Percentiles rank a stretch among this genome's conserved stretches.
Conservation (phyloP, 2,329 filamentous ascomycete genomes). For the Fusarium sp. region DNA sequence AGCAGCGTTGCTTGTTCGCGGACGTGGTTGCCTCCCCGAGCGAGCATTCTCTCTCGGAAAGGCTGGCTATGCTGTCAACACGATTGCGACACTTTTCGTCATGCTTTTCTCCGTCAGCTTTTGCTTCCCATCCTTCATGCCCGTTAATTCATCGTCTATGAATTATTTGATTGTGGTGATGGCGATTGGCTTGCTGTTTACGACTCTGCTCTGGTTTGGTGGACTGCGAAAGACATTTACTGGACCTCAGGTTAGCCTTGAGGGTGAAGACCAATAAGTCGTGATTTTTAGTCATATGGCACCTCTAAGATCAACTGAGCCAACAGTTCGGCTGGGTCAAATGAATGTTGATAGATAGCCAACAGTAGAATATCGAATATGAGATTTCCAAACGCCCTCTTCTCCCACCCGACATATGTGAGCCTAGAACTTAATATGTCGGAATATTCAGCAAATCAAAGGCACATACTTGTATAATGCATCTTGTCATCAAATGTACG, state of each 20-base stretch:
- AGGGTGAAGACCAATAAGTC: constrained; percentile 14
- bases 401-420: too few species aligned
- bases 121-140: constrained; percentile 44
- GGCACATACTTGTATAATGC: too few species aligned
- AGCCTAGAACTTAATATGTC: too few species aligned
- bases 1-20: constrained; percentile 43
- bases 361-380: too few species aligned
- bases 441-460: too few species aligned
- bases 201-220: constrained; percentile 36
- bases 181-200: constrained; percentile 41
- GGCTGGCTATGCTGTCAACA: constrained; percentile 43
- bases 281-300: too few species aligned
- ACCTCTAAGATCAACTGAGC: too few species aligned
- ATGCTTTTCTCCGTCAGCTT: constrained; percentile 46
- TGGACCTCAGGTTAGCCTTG: constrained; percentile 29
- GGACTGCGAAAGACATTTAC: constrained; percentile 43
- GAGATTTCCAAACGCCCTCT: too few species aligned
- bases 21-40: constrained; percentile 44
- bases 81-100: constrained; percentile 41
- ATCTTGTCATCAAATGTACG: too few species aligned
- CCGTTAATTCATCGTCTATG: constrained; percentile 40
- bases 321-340: too few species aligned
- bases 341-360: too few species aligned
- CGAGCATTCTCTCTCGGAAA: constrained; percentile 46
- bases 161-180: constrained; percentile 49